Base-by-base conservation (phyloP, 345 rosid genomes). In the Eutrema yunnanense region DNA sequence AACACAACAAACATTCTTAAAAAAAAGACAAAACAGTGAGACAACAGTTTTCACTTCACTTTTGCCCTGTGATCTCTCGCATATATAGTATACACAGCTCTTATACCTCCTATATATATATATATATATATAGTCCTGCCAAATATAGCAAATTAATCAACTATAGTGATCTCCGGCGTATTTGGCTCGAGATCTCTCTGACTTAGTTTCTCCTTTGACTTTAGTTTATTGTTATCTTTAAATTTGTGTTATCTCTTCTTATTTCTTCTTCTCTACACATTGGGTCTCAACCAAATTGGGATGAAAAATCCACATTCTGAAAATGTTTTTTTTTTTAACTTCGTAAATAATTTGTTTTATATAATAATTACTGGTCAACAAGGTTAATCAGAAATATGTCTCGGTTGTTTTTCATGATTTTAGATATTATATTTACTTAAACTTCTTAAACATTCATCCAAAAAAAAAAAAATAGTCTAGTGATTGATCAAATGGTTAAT, bases 1-100 rank as follows among this genome's bases (percentile, higher is more conserved):
- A 49, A 65, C 34, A 36, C 34, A 65, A 65, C 58, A 7, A 50
- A 65, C 7, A 37, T 13, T 50, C 47, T 38, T 50, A 4, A 37
- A 65, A 54, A 54, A 65, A 65, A 0, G 47, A 26, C 7, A 27
- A 47, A 65, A 65, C 46, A 4, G 34, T 49, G 46, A 46, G 26
- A 65, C 57, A 48, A 65, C 57, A 36, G 46, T 65, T 49, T 37
- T 65, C 47, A 65, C 36, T 65, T 36, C 57, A 49, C 36, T 19
- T 65, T 64, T 46, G 55, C 0, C 16, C 30, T 33, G 10, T 16
- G n/a, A 0, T 64, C 43, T 3, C 5, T 19, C 9, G 44, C 36
- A 65, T 65, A 49, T 36, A 48, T 65, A 49, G 46, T 34, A 36
- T 48, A 11, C 22, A 48, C 56, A 64, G 10, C 55, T 64, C 30